Evolutionary conservation across 2,329 filamentous ascomycete genomes (phyloP).

Genomic region (Xenosphaeropsis pyriputrescens): DNA sequence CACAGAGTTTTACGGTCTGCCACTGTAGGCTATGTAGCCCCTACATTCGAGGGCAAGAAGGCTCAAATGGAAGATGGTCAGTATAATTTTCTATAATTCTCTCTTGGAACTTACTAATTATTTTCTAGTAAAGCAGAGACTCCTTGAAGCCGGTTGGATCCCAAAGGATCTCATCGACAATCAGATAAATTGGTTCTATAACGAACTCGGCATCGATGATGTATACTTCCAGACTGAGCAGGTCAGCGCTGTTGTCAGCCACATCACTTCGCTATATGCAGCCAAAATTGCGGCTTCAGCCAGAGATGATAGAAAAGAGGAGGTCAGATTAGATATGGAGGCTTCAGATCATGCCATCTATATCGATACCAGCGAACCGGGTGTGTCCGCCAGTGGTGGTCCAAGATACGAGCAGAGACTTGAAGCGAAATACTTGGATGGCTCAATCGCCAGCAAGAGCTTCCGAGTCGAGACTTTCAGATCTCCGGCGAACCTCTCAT

Average conservation of each 20-base stretch:
- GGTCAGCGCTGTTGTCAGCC: constrained; percentile 75
- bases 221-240: constrained; percentile 93
- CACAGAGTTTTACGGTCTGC: constrained; percentile 72
- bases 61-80: constrained; percentile 54
- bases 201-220: constrained; percentile 93
- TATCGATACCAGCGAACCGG: constrained; percentile 92
- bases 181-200: constrained; percentile 94
- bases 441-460: constrained; percentile 50
- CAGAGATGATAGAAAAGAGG: constrained; percentile 81
- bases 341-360: constrained; percentile 91
- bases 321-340: constrained; percentile 94
- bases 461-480: constrained; percentile 98
- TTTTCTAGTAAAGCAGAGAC: constrained; percentile 58
- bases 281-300: constrained; percentile 92
- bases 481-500: constrained; percentile 65
- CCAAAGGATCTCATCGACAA: constrained; percentile 68
- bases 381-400: constrained; percentile 58
- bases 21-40: constrained; percentile 86
- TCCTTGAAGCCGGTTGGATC: constrained; percentile 73
- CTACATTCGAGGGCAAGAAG: constrained; percentile 83
- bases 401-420: constrained; percentile 91
- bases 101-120: background rate
- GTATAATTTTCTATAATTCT: constrained; percentile 1
- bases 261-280: constrained; percentile 92
- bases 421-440: constrained; percentile 89